Percentiles rank a stretch among this genome's conserved stretches.
Conservation (phyloP, 768 basidiomycete species). For the Dentipellis fragilis region DNA sequence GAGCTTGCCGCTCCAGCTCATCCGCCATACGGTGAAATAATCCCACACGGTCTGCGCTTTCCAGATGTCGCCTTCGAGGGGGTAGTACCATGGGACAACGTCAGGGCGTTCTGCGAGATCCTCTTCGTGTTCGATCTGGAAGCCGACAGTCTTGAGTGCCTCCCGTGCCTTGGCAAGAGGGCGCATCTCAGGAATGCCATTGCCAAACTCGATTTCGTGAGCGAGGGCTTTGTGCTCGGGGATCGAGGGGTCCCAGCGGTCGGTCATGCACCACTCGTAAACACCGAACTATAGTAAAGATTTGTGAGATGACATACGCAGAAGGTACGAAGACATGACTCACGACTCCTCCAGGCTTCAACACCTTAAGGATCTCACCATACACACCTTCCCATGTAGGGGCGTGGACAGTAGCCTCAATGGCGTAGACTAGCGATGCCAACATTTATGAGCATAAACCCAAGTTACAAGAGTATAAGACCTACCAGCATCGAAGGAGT, state of each 20-base stretch:
- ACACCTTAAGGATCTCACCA: conserved; percentile 81
- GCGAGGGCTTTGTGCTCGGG: conserved; percentile 85
- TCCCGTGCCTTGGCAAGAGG: conserved; percentile 56
- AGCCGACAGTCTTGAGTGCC: conserved; percentile 77
- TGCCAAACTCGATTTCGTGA: conserved; percentile 87
- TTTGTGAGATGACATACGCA: conserved; percentile 1
- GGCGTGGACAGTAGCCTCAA: conserved; percentile 96
- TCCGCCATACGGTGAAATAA: conserved; percentile 78
- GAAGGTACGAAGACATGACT: conserved; percentile 21
- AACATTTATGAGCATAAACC: neutral
- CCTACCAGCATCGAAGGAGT: conserved; percentile 88
- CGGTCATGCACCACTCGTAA: conserved; percentile 99
- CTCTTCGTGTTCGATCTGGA: conserved; percentile 82
- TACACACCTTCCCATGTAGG: conserved; percentile 96
- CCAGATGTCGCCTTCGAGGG: conserved; percentile 82
- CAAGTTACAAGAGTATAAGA: conserved; percentile 3
- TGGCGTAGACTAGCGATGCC: conserved; percentile 69
- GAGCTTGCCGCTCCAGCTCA: conserved; percentile 77
- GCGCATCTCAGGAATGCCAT: conserved; percentile 97
- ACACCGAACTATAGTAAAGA: conserved; percentile 67
- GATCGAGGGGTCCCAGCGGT: conserved; percentile 78
- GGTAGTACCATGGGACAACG: conserved; percentile 86
- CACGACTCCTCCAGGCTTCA: conserved; percentile 94
- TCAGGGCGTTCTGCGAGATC: conserved; percentile 85
- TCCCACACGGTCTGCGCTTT: conserved; percentile 96